A percentile compares a stretch with the other conserved stretches of the same genome.
Evolutionary conservation across 2,329 filamentous ascomycete species (phyloP).

Genomic region (Curvularia verruculosa): DNA sequence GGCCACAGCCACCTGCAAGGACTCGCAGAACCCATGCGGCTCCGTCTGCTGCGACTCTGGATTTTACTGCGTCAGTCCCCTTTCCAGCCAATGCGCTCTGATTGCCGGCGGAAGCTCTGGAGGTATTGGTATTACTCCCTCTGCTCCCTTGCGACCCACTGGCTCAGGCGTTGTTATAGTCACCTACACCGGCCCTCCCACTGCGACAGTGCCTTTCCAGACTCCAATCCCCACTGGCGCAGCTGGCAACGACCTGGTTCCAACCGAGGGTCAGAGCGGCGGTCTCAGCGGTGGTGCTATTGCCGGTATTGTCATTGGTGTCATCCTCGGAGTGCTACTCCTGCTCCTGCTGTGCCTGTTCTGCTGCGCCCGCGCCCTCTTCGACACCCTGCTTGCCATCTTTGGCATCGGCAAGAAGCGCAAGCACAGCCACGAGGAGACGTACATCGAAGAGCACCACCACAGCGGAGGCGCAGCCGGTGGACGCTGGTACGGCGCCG

Average conservation of each 20-base stretch:
- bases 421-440: conserved; percentile 60
- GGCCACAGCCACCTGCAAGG: conserved; percentile 52
- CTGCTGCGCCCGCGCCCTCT: conserved; percentile 64
- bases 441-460: conserved; percentile 68
- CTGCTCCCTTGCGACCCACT: conserved; percentile 58
- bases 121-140: conserved; percentile 53
- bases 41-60: conserved; percentile 71
- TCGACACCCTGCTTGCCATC: conserved; percentile 64
- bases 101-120: conserved; percentile 59
- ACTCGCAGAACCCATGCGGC: conserved; percentile 67
- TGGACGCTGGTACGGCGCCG: conserved; percentile 57
- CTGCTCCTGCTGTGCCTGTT: conserved; percentile 76
- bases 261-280: conserved; percentile 35
- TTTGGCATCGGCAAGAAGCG: conserved; percentile 64
- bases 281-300: conserved; percentile 74
- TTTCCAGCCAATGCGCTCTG: conserved; percentile 62
- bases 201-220: conserved; percentile 57
- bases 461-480: conserved; percentile 64
- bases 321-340: conserved; percentile 69
- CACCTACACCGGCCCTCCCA: conserved; percentile 52
- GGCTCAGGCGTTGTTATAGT: conserved; percentile 62
- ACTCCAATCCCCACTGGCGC: conserved; percentile 62
- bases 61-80: conserved; percentile 64
- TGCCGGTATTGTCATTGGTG: conserved; percentile 79
- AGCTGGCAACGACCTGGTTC: conserved; percentile 47